Percentiles rank a stretch among this genome's conserved stretches.
Conservation (phyloP, 2,329 filamentous ascomycete species). For the Thelonectria rubi region DNA sequence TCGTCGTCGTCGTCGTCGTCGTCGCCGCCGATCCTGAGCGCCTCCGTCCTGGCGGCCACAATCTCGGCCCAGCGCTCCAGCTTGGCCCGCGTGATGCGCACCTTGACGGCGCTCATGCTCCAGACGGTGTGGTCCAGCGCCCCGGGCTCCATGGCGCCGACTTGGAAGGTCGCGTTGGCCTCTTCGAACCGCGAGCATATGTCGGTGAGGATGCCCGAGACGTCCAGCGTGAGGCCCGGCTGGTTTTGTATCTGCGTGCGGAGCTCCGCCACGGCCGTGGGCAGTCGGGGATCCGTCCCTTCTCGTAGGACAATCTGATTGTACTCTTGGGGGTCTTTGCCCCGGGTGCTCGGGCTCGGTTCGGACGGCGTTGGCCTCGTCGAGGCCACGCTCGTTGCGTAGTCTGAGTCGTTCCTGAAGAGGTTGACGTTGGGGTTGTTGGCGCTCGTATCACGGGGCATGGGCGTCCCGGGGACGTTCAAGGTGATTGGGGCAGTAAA, state of each 20-base stretch:
- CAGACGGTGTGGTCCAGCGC: slow-evolving; percentile 56
- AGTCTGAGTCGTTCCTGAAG: slow-evolving; percentile 39
- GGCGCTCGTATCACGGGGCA: slow-evolving; percentile 40
- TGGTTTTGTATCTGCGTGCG: slow-evolving; percentile 54
- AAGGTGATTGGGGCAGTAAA: slow-evolving; percentile 51
- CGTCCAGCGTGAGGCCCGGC: slow-evolving; percentile 56
- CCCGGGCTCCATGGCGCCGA: slow-evolving; percentile 44
- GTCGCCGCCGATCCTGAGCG: slow-evolving; percentile 33
- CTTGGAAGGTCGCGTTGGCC: slow-evolving; percentile 50
- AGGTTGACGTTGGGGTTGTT: slow-evolving; percentile 28
- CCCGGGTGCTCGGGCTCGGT: slow-evolving; percentile 25
- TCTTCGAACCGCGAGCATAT: slow-evolving; percentile 56
- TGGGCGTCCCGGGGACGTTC: slow-evolving; percentile 35
- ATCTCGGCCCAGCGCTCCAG: slow-evolving; percentile 59
- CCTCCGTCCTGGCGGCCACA: slow-evolving; percentile 49
- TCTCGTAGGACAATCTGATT: slow-evolving; percentile 39
- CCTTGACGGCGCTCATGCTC: slow-evolving; percentile 58
- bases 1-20: background rate
- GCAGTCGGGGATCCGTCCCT: slow-evolving; percentile 50
- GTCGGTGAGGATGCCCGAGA: slow-evolving; percentile 53
- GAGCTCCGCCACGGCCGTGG: slow-evolving; percentile 52
- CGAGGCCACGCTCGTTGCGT: slow-evolving; percentile 24
- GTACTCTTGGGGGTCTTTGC: slow-evolving; percentile 22
- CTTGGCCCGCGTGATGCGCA: slow-evolving; percentile 57
- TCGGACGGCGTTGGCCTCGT: slow-evolving; percentile 16